phyloP scores from a whole-genome alignment of 257 asterid genomes.

The Leonotis leonurus region DNA sequence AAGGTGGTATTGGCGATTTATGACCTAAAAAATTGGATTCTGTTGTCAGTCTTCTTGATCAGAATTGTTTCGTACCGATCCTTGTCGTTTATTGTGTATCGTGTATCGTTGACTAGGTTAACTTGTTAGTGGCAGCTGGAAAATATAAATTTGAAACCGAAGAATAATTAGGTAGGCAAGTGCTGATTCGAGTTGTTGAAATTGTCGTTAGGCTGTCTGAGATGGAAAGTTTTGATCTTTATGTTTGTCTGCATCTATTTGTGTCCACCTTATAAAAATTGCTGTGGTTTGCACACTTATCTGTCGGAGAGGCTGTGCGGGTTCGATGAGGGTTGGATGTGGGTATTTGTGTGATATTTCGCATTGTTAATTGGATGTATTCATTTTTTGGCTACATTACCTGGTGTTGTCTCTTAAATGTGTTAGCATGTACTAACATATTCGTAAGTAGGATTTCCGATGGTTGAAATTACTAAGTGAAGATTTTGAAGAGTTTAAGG shows the following conservation, averaged over 20 bases:
- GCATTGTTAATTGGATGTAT: neutral
- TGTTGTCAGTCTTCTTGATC: slow-evolving; percentile 12
- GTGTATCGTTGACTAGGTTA: slow-evolving; percentile 7
- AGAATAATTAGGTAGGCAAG: slow-evolving; percentile 12
- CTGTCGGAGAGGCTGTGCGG: neutral
- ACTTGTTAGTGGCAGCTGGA: neutral
- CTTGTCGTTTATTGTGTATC: too few relatives aligned
- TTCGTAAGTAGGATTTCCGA: too few relatives aligned
- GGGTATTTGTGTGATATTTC: neutral
- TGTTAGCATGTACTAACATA: neutral
- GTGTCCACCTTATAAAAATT: neutral
- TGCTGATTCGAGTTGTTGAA: slow-evolving; percentile 8
- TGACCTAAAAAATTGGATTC: slow-evolving; percentile 19
- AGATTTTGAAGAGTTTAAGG: too few relatives aligned
- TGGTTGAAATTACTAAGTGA: too few relatives aligned
- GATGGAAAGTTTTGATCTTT: slow-evolving; percentile 26
- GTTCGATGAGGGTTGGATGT: neutral
- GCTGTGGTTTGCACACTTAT: neutral
- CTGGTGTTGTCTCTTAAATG: too few relatives aligned
- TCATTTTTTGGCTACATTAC: neutral
- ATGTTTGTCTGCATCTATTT: neutral
- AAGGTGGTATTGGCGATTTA: slow-evolving; percentile 13
- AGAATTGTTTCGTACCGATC: slow-evolving; percentile 16
- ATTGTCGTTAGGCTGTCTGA: too few relatives aligned
- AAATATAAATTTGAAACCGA: neutral